Percentiles rank a stretch among this genome's conserved stretches.
phyloP scores from a whole-genome alignment of 352 stramenopile genomes.

The Globisporangium echinulatum region DNA sequence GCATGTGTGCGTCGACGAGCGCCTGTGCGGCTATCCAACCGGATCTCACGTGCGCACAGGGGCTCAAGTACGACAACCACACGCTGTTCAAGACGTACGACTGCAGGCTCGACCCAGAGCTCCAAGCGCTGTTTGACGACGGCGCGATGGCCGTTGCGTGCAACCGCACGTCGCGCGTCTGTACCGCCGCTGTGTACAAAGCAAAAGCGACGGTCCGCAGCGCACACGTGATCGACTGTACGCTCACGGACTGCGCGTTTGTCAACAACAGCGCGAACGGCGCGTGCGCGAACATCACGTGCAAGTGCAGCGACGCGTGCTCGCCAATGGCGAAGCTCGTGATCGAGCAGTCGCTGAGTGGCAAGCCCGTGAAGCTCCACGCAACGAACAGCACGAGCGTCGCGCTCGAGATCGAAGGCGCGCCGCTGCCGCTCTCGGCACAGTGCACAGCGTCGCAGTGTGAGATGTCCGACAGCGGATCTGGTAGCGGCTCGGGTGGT shows the following conservation, averaged over 20 bases:
- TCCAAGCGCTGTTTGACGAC: conserved; percentile 61
- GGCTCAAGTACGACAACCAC: conserved; percentile 41
- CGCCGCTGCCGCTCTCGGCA: conserved; percentile 57
- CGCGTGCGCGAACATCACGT: conserved; percentile 44
- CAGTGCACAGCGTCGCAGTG: conserved; percentile 62
- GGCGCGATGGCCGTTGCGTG: conserved; percentile 57
- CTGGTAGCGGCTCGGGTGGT: conserved; percentile 20
- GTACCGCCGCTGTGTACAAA: conserved; percentile 66
- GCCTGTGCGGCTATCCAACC: conserved; percentile 33
- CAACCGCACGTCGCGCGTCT: conserved; percentile 43
- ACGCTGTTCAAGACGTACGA: conserved; percentile 62
- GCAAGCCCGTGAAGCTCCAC: conserved; percentile 54
- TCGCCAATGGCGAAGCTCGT: conserved; percentile 55
- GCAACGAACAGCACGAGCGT: conserved; percentile 40
- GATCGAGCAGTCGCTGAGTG: conserved; percentile 56
- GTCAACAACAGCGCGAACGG: conserved; percentile 28
- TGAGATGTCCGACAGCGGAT: conserved; percentile 21
- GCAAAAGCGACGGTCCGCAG: conserved; percentile 30
- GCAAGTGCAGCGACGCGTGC: conserved; percentile 58
- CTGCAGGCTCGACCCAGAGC: conserved; percentile 39
- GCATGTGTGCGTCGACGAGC: conserved; percentile 37
- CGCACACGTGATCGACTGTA: conserved; percentile 69
- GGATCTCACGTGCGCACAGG: conserved; percentile 37
- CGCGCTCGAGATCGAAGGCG: conserved; percentile 60
- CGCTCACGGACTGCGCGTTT: conserved; percentile 48